Conservation (phyloP, 2,329 filamentous ascomycete genomes). For the Stachybotrys elegans region DNA sequence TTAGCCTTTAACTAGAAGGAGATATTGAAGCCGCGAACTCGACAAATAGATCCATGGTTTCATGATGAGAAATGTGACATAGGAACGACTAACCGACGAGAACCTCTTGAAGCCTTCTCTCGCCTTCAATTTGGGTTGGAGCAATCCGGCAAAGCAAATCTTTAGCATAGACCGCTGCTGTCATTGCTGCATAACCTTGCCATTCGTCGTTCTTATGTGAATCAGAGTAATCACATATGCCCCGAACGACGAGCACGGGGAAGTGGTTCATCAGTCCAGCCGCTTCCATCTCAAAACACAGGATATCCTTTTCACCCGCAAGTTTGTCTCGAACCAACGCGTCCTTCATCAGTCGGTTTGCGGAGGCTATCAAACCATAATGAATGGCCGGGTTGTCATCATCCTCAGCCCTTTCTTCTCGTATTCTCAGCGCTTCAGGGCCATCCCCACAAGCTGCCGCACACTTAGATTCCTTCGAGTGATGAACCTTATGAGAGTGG, state of each 20-base stretch:
- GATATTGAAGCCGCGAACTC: background rate
- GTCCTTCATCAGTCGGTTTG: constrained; percentile 15
- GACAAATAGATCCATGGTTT: constrained; percentile 1
- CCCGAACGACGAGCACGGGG: constrained; percentile 24
- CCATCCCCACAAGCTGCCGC: constrained; percentile 6
- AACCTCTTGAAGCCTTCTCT: constrained; percentile 7
- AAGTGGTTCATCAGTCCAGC: constrained; percentile 22
- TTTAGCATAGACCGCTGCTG: constrained; percentile 23
- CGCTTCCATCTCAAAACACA: constrained; percentile 22
- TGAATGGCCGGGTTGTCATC: constrained; percentile 12
- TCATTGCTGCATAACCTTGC: constrained; percentile 23
- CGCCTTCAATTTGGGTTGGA: constrained; percentile 7
- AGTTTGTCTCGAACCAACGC: constrained; percentile 8
- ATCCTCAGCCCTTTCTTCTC: constrained; percentile 4
- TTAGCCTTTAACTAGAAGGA: too few relatives aligned
- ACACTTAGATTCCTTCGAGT: background rate
- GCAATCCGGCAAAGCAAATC: constrained; percentile 14
- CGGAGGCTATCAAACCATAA: constrained; percentile 12
- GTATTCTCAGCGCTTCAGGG: background rate
- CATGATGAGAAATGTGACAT: too few relatives aligned
- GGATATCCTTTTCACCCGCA: background rate
- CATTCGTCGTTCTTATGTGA: constrained; percentile 24
- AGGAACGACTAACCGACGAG: too few relatives aligned
- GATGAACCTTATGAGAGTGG: background rate
- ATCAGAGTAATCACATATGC: constrained; percentile 31